These are phyloP conservation scores for Phytophthora constricta DNA, from an alignment of 352 stramenopile genomes.

Conservation along the genomic window DNA sequence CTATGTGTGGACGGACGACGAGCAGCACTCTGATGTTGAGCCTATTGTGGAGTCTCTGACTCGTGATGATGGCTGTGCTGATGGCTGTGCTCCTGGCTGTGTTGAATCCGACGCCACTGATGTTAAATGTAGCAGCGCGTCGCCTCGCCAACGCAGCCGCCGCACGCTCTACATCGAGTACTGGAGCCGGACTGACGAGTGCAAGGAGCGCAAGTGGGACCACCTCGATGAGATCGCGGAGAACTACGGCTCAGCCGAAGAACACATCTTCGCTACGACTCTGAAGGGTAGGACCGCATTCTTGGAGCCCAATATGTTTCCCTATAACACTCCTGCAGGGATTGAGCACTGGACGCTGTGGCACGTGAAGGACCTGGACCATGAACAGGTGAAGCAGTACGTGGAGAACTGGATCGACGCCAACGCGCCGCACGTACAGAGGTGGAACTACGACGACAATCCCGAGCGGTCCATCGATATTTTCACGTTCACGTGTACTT, in stretches of 20 bases:
- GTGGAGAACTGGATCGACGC: slow-evolving; percentile 90
- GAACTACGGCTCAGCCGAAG: slow-evolving; percentile 77
- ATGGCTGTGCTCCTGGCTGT: slow-evolving; percentile 29
- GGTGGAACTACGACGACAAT: slow-evolving; percentile 92
- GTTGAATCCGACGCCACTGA: slow-evolving; percentile 51
- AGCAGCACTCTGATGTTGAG: slow-evolving; percentile 37
- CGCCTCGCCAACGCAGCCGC: slow-evolving; percentile 43
- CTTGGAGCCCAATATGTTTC: slow-evolving; percentile 91
- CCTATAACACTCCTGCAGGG: slow-evolving; percentile 86
- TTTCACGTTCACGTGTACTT: slow-evolving; percentile 92
- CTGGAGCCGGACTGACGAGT: slow-evolving; percentile 88
- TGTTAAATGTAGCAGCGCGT: slow-evolving; percentile 60
- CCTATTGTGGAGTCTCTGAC: slow-evolving; percentile 12
- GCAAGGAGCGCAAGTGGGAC: slow-evolving; percentile 90
- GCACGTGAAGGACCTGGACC: slow-evolving; percentile 77
- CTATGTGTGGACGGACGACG: slow-evolving; percentile 42
- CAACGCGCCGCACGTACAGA: slow-evolving; percentile 75
- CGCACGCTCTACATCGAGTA: slow-evolving; percentile 90
- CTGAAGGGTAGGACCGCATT: slow-evolving; percentile 82
- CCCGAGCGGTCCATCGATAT: slow-evolving; percentile 90
- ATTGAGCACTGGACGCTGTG: slow-evolving; percentile 91
- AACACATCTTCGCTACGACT: slow-evolving; percentile 85
- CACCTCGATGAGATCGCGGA: slow-evolving; percentile 84
- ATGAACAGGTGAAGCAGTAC: slow-evolving; percentile 88
- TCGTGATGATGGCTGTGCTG: slow-evolving; percentile 31